Evolutionary conservation across 2,329 filamentous ascomycete species (phyloP).

Genomic region (Stagonosporopsis tanaceti): DNA sequence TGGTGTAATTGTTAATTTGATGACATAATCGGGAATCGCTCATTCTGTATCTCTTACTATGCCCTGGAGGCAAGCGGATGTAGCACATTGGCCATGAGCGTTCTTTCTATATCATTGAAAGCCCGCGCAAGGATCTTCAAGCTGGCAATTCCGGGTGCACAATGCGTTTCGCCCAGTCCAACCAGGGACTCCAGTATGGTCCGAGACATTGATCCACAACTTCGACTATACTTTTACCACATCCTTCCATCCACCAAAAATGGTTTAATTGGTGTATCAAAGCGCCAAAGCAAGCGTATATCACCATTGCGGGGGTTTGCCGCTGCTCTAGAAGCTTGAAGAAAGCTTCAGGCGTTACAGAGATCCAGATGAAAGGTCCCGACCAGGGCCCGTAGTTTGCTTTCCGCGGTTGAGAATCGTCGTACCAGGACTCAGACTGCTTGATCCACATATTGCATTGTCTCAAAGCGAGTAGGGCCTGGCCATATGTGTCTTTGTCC

Average conservation of each 20-base stretch:
- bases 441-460: constrained; percentile 23
- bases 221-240: constrained; percentile 28
- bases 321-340: constrained; percentile 26
- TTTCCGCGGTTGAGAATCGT: constrained; percentile 3
- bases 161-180: constrained; percentile 22
- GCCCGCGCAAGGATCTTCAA: neutral
- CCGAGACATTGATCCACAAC: constrained; percentile 26
- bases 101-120: no score
- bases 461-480: constrained; percentile 20
- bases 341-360: constrained; percentile 18
- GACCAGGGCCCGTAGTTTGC: constrained; percentile 25
- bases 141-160: neutral
- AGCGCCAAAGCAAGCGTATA: constrained; percentile 32
- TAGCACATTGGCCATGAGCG: no score
- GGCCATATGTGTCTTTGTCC: constrained; percentile 18
- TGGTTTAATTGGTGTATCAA: constrained; percentile 18
- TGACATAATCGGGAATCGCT: neutral
- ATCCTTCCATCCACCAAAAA: constrained; percentile 35
- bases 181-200: constrained; percentile 25
- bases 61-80: no score
- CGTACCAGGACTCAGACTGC: constrained; percentile 13
- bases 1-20: neutral
- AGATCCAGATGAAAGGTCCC: constrained; percentile 32
- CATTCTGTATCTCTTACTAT: neutral
- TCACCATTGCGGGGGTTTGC: constrained; percentile 27